Evolutionary conservation across 495 filamentous ascomycete genomes (phyloP).

Genomic region (Penicillium cinerascens): DNA sequence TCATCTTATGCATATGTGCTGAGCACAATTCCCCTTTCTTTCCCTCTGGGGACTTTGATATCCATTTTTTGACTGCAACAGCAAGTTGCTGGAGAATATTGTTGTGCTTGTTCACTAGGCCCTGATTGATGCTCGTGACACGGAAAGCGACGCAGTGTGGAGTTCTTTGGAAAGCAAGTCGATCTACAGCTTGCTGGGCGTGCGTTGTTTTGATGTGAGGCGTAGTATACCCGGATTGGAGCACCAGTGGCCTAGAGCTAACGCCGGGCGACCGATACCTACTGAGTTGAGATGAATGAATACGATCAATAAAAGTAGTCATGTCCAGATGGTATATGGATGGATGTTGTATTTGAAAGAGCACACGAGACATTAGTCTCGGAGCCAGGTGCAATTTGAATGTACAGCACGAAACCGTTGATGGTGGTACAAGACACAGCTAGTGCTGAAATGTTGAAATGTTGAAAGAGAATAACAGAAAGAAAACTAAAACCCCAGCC

Average conservation of each 20-base stretch:
- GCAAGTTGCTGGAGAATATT: neutral
- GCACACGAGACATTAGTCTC: neutral
- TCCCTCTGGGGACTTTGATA: constrained; percentile 1
- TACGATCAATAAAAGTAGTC: neutral
- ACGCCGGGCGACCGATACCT: constrained; percentile 9
- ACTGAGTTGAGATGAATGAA: neutral
- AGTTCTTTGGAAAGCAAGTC: neutral
- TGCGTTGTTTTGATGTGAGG: neutral
- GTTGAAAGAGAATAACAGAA: constrained; percentile 7
- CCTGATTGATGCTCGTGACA: neutral
- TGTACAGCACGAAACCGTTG: constrained; percentile 11
- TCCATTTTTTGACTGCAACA: constrained; percentile 4
- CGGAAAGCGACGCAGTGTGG: neutral
- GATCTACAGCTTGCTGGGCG: neutral
- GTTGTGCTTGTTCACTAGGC: neutral
- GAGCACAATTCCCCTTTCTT: constrained; percentile 9
- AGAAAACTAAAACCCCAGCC: constrained; percentile 8
- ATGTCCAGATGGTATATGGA: neutral
- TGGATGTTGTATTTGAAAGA: neutral
- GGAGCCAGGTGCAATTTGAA: neutral
- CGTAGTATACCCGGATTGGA: neutral
- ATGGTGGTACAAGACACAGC: constrained; percentile 21
- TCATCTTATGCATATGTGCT: neutral
- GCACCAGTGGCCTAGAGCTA: neutral
- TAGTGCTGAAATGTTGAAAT: constrained; percentile 17